Percentiles rank a stretch among this genome's conserved stretches.
These are phyloP conservation scores for Globisporangium uncinulatum DNA, from an alignment of 352 stramenopile species.

Conservation along the genomic window DNA sequence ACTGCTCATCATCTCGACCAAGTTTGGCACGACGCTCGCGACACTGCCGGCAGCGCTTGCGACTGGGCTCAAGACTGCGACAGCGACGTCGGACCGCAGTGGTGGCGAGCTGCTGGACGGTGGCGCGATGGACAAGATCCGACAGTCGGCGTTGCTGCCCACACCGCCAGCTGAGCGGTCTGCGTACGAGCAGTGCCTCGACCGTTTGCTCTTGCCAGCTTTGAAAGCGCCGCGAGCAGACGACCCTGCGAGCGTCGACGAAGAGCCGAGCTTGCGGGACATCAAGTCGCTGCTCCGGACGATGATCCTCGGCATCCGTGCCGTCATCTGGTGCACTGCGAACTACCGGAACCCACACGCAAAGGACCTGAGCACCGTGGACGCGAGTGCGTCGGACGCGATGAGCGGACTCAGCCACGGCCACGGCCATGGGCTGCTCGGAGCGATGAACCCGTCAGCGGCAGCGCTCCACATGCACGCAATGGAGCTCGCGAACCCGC, in stretches of 20 bases:
- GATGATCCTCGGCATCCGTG: slow-evolving; percentile 98
- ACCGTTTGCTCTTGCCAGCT: slow-evolving; percentile 52
- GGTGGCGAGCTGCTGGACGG: slow-evolving; percentile 67
- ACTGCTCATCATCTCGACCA: slow-evolving; percentile 91
- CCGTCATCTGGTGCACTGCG: slow-evolving; percentile 96
- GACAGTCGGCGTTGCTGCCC: slow-evolving; percentile 68
- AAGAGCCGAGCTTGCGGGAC: slow-evolving; percentile 82
- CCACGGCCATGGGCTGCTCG: slow-evolving; percentile 3
- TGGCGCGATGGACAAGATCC: slow-evolving; percentile 87
- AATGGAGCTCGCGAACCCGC: slow-evolving; percentile 9
- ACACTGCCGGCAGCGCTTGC: slow-evolving; percentile 65
- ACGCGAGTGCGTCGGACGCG: slow-evolving; percentile 37
- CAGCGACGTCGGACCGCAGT: slow-evolving; percentile 27
- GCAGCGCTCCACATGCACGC: slow-evolving; percentile 13
- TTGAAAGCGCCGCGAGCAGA: slow-evolving; percentile 36
- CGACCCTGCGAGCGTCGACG: slow-evolving; percentile 48
- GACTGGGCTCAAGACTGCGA: slow-evolving; percentile 37
- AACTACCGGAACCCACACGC: slow-evolving; percentile 89
- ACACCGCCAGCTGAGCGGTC: slow-evolving; percentile 48
- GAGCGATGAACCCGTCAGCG: slow-evolving; percentile 11
- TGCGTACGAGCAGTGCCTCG: slow-evolving; percentile 70
- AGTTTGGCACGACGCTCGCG: slow-evolving; percentile 89
- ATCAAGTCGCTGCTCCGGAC: slow-evolving; percentile 93
- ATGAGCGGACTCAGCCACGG: not conserved
- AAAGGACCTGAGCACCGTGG: slow-evolving; percentile 77